phyloP scores from a whole-genome alignment of 208 protist genomes.

The Herpetomonas samuelpessoai region DNA sequence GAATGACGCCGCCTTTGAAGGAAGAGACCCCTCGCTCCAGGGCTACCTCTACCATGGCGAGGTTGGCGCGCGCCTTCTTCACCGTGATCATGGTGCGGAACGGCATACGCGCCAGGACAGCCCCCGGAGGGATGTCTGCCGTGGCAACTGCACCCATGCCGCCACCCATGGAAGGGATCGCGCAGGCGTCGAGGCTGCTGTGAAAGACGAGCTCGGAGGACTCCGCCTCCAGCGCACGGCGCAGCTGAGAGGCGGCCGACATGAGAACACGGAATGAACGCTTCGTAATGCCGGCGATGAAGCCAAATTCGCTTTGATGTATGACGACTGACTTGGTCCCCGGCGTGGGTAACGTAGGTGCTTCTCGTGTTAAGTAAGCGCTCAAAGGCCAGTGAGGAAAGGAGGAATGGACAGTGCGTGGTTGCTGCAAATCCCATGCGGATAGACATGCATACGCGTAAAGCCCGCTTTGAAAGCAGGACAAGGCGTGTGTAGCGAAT shows the following conservation, averaged over 20 bases:
- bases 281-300: too few relatives aligned
- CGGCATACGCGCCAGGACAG: constrained; percentile 55
- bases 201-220: constrained; percentile 49
- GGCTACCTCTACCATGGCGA: constrained; percentile 58
- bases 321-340: too few relatives aligned
- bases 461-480: too few relatives aligned
- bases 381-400: too few relatives aligned
- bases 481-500: too few relatives aligned
- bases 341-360: too few relatives aligned
- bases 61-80: constrained; percentile 54
- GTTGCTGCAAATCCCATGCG: too few relatives aligned
- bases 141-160: constrained; percentile 70
- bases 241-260: constrained; percentile 23
- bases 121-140: constrained; percentile 22
- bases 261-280: too few relatives aligned
- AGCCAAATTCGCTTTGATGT: too few relatives aligned
- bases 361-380: too few relatives aligned
- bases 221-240: constrained; percentile 58
- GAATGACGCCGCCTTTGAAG: constrained; percentile 7
- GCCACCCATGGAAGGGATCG: constrained; percentile 78
- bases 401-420: too few relatives aligned
- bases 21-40: constrained; percentile 6
- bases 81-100: constrained; percentile 71
- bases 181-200: constrained; percentile 28
- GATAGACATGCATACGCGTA: too few relatives aligned